A percentile compares a stretch with the other conserved stretches of the same genome.
Evolutionary conservation across 441 rosid species (phyloP).

Genomic region (Viola pubescens): DNA sequence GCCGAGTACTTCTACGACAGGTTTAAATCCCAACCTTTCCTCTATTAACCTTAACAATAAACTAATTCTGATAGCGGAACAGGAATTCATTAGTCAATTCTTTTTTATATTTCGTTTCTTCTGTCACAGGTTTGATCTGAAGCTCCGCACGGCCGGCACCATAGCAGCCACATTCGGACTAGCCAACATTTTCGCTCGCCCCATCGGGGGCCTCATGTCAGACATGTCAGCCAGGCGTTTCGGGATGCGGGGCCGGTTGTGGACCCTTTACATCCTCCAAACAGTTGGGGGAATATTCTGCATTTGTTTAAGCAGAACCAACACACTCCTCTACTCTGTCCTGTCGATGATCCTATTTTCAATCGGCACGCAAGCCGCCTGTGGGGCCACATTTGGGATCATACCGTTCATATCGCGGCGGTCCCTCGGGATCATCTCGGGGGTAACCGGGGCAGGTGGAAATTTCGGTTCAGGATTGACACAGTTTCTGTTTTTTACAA

Average conservation of each 20-base stretch:
- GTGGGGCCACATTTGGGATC: slow-evolving; percentile 38
- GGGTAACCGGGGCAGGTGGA: slow-evolving; percentile 34
- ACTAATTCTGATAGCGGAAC: no score
- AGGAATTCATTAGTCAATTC: no score
- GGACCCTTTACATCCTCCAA: slow-evolving; percentile 32
- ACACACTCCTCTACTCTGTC: slow-evolving; percentile 22
- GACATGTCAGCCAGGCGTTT: slow-evolving; percentile 24
- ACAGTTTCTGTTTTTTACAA: slow-evolving; percentile 25
- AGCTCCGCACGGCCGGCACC: slow-evolving; percentile 29
- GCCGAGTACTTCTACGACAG: slow-evolving; percentile 67
- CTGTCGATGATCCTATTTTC: slow-evolving; percentile 36
- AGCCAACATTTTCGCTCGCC: slow-evolving; percentile 33
- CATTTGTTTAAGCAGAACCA: slow-evolving; percentile 29
- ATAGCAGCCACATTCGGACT: slow-evolving; percentile 32
- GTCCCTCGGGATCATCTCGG: slow-evolving; percentile 28
- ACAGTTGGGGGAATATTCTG: slow-evolving; percentile 35
- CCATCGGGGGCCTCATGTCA: slow-evolving; percentile 23
- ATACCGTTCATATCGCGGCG: slow-evolving; percentile 35
- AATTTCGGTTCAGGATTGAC: slow-evolving; percentile 33
- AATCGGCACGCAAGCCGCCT: slow-evolving; percentile 32
- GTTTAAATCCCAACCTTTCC: slow-evolving; percentile 18
- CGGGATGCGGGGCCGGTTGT: slow-evolving; percentile 37
- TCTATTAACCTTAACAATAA: neutral
- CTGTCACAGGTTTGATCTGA: slow-evolving; percentile 23
- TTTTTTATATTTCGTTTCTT: no score